These are phyloP conservation scores for Phytopythium kandeliae DNA, from an alignment of 352 stramenopile genomes.

Conservation along the genomic window DNA sequence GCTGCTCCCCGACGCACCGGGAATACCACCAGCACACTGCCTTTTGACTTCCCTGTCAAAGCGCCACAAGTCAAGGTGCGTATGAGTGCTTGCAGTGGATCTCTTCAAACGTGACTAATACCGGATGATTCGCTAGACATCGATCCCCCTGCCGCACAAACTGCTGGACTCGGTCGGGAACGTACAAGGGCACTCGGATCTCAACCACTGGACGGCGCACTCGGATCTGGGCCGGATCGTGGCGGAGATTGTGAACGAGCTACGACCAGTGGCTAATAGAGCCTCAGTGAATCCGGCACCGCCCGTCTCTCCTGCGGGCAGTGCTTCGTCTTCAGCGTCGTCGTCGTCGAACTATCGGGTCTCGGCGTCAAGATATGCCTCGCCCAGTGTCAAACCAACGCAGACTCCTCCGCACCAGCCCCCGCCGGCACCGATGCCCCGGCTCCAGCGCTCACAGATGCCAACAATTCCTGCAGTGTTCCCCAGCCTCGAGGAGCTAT, in stretches of 20 bases:
- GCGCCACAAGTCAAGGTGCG: slow-evolving; percentile 55
- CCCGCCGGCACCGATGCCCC: slow-evolving; percentile 25
- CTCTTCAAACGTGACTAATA: not conserved
- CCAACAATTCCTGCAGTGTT: slow-evolving; percentile 69
- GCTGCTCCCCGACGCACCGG: not conserved
- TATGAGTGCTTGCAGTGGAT: not conserved
- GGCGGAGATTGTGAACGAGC: slow-evolving; percentile 59
- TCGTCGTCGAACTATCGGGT: slow-evolving; percentile 10
- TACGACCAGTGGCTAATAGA: slow-evolving; percentile 21
- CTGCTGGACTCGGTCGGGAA: slow-evolving; percentile 69
- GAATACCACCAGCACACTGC: slow-evolving; percentile 52
- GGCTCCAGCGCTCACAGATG: slow-evolving; percentile 63
- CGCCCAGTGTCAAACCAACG: slow-evolving; percentile 12
- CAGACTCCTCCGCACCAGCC: slow-evolving; percentile 26
- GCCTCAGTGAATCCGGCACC: slow-evolving; percentile 13
- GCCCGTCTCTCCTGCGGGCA: slow-evolving; percentile 14
- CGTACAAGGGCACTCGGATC: slow-evolving; percentile 60
- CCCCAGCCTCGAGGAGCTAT: slow-evolving; percentile 68
- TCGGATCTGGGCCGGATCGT: slow-evolving; percentile 81
- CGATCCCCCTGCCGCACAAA: slow-evolving; percentile 63
- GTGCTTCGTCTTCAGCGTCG: slow-evolving; percentile 10
- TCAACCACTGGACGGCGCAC: slow-evolving; percentile 80
- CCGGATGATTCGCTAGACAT: slow-evolving; percentile 24
- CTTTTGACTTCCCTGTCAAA: slow-evolving; percentile 64
- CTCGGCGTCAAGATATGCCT: slow-evolving; percentile 13